Base-by-base conservation (phyloP, 2,329 filamentous ascomycete genomes). In the Xylariomycetidae sp. region DNA sequence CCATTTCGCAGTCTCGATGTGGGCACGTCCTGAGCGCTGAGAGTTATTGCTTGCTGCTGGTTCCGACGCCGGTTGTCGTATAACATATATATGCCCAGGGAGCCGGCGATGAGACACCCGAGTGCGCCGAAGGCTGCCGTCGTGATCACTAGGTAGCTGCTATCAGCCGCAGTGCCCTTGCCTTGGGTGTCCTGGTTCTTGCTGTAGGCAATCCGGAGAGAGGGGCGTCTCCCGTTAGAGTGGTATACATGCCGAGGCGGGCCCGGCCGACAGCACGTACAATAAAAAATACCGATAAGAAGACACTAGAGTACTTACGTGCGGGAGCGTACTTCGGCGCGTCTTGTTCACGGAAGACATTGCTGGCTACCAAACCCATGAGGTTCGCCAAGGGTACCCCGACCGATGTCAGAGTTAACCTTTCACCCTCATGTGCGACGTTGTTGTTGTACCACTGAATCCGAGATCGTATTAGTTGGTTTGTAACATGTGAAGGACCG, bases 391-490 rank as follows among this genome's bases (percentile, higher is more conserved):
- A 55, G 0, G 84, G 83, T 1, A 89, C 82, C 16, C 79, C 81
- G 13, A 88, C 71, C 18, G 76, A 79, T 0, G 83, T 88, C 10
- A 87, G 64, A 1, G 79, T 68, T 5, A 86, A 69, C 29, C 84
- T 78, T 23, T 78, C 74, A 37, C 80, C 79, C 57, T 89, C 85
- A 48, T 89, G 74, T 1, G 83, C 82, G 35, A 87, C 74, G 53
- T 90, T 90, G 65, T 89, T 89, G 61, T 85, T 89, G 61, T 87
- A 88, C 79, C 79, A 82, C 50, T 56, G 25, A 13, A 48, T 35
- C 8, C 16, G 3, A 24, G 15, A 15, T 27, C 10, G 9, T 5
- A 19, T 25, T 23, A 31, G 30, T n/a, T n/a, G n/a, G n/a, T n/a
- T n/a, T n/a, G n/a, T n/a, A n/a, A n/a, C n/a, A n/a, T n/a, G n/a